phyloP scores from a whole-genome alignment of 306 rosid genomes.

The Erythrophleum fordii region DNA sequence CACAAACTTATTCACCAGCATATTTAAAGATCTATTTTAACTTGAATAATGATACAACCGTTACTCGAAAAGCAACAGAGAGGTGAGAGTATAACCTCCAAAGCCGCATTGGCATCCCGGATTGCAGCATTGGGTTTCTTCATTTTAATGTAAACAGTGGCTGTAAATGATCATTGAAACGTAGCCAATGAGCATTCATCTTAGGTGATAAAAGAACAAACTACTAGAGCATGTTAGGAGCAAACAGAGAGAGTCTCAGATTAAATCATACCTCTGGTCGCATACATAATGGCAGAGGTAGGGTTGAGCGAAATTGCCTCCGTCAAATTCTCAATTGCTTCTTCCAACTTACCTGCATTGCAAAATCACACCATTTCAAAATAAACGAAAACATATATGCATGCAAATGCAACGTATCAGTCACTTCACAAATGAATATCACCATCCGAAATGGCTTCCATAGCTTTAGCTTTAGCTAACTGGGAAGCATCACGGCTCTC shows the following conservation, averaged over 20 bases:
- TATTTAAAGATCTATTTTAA: slow-evolving; percentile 17
- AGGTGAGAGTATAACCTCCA: slow-evolving; percentile 60
- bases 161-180: slow-evolving; percentile 45
- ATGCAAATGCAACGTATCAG: slow-evolving; percentile 6
- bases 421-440: not conserved
- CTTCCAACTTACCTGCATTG: slow-evolving; percentile 70
- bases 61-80: not conserved
- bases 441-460: slow-evolving; percentile 89
- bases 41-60: not conserved
- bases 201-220: slow-evolving; percentile 21
- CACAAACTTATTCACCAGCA: not conserved
- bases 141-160: slow-evolving; percentile 87
- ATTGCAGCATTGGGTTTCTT: slow-evolving; percentile 91
- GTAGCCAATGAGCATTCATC: not conserved
- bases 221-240: not conserved
- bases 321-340: slow-evolving; percentile 72
- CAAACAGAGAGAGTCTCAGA: not conserved
- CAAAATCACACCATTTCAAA: slow-evolving; percentile 23
- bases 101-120: slow-evolving; percentile 88
- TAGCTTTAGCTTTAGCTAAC: slow-evolving; percentile 65
- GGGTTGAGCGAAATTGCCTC: slow-evolving; percentile 86
- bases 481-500: slow-evolving; percentile 85
- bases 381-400: not conserved
- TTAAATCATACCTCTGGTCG: slow-evolving; percentile 67
- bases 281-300: slow-evolving; percentile 88